Evolutionary conservation across 805 yeast species (phyloP).

Genomic region (Spathaspora arborariae): DNA sequence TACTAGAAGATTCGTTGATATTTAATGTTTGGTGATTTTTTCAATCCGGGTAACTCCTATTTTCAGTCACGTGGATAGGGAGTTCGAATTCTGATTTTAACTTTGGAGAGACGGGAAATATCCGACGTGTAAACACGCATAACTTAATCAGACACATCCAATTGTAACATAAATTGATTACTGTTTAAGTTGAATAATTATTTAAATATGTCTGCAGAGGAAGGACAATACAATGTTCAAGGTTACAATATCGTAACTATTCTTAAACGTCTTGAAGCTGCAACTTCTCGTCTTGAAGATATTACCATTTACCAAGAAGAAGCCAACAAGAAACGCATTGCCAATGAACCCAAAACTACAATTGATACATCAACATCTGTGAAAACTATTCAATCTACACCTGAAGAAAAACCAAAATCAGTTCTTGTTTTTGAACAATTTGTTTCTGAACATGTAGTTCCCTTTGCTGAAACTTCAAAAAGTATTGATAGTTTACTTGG

Average conservation of each 20-base stretch:
- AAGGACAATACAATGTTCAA: constrained; percentile 54
- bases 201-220: constrained; percentile 30
- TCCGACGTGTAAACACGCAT: neutral
- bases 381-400: constrained; percentile 3
- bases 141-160: neutral
- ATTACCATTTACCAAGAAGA: constrained; percentile 76
- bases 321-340: constrained; percentile 16
- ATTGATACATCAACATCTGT: constrained; percentile 10
- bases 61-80: neutral
- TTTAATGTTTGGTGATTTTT: neutral
- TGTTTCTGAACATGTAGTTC: constrained; percentile 49
- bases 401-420: constrained; percentile 33
- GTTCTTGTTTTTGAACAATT: constrained; percentile 53
- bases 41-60: neutral
- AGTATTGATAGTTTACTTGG: constrained; percentile 55
- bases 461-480: constrained; percentile 53
- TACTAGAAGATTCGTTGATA: neutral
- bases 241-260: constrained; percentile 87
- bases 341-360: constrained; percentile 8
- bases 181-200: neutral
- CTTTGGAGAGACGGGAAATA: neutral
- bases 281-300: constrained; percentile 89
- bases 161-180: neutral
- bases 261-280: constrained; percentile 74
- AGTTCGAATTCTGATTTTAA: neutral